phyloP scores from a whole-genome alignment of 306 rosid species.

The Geum urbanum region DNA sequence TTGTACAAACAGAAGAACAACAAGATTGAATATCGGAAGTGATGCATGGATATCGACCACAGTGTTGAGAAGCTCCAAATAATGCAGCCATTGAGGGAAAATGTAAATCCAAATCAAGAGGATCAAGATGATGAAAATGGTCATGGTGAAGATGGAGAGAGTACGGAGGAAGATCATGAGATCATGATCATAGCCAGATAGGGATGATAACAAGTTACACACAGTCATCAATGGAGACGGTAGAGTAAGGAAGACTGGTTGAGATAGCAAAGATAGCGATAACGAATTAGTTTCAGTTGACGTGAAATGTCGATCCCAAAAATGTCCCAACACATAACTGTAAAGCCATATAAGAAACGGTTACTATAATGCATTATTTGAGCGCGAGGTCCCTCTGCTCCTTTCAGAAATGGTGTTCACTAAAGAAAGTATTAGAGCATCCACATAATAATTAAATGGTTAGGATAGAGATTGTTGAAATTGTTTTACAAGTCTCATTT shows the following conservation, averaged over 20 bases:
- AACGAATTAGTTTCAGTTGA: not conserved
- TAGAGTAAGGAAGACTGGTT: slow-evolving; percentile 40
- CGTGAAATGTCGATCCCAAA: slow-evolving; percentile 15
- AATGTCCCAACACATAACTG: slow-evolving; percentile 19
- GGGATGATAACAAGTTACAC: slow-evolving; percentile 44
- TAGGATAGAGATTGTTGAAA: too few relatives aligned
- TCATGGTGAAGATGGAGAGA: slow-evolving; percentile 30
- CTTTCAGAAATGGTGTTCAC: not conserved
- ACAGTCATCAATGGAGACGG: slow-evolving; percentile 50
- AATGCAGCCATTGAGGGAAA: slow-evolving; percentile 64
- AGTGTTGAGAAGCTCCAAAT: not conserved
- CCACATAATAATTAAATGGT: not conserved
- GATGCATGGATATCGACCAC: not conserved
- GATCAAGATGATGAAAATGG: slow-evolving; percentile 21
- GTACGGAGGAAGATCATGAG: slow-evolving; percentile 46
- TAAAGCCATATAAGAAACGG: not conserved
- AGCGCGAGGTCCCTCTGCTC: not conserved
- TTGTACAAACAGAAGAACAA: slow-evolving; percentile 55
- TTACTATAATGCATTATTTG: slow-evolving; percentile 3
- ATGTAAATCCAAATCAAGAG: slow-evolving; percentile 6
- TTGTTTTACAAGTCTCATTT: too few relatives aligned
- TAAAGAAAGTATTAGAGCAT: not conserved
- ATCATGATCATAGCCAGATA: slow-evolving; percentile 32
- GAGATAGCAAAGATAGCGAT: slow-evolving; percentile 24
- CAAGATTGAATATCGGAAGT: slow-evolving; percentile 23